Base-by-base conservation (phyloP, 495 filamentous ascomycete species). In the Rostrohypoxylon terebratum region DNA sequence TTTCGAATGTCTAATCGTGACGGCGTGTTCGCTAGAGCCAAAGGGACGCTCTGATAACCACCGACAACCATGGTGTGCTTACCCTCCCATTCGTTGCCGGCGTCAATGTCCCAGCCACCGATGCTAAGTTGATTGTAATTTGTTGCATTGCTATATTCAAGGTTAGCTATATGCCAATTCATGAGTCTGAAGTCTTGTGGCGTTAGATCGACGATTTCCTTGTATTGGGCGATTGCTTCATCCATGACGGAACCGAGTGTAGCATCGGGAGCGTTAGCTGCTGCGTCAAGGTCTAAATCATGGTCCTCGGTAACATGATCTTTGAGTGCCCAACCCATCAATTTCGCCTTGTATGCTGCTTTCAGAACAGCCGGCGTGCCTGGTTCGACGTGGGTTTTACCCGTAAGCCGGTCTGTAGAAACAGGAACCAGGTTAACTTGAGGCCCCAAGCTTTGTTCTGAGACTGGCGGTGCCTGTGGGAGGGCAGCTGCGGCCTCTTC, bases 141-240 rank as follows among this genome's bases (percentile, higher is more conserved):
- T 4, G 88, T 90, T 0, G 96, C 96, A 75, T 98, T 98, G 51
- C 95, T 94, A 75, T 99, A 99, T 77, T 99, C 96, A 31, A 98
- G 85, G 75, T 99, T 99, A 66, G 96, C 96, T 78, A 97, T 90
- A 81, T 99, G 96, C 96, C 96, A 99, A 75, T 98, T 99, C 72
- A 98, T 85, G 34, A 98, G 84, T 51, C 96, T 87, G 81, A 97
- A 89, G 72, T 98, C 96, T 75, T 92, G 92, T 0, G 94, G 88
- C 0, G 89, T 93, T 28, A 99, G 81, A 50, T 96, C 90, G 18
- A 98, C 86, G 62, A 98, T 86, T 44, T 86, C 86, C 68, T 92
- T 90, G 79, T 97, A 99, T 75, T 98, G 94, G 20, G 85, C 86
- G 59, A 98, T 89, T 16, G 94, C 93, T 61, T 93, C 91, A 72